A percentile compares a stretch with the other conserved stretches of the same genome.
These are phyloP conservation scores for Citropsis articulata DNA, from an alignment of 345 rosid species.

Conservation along the genomic window DNA sequence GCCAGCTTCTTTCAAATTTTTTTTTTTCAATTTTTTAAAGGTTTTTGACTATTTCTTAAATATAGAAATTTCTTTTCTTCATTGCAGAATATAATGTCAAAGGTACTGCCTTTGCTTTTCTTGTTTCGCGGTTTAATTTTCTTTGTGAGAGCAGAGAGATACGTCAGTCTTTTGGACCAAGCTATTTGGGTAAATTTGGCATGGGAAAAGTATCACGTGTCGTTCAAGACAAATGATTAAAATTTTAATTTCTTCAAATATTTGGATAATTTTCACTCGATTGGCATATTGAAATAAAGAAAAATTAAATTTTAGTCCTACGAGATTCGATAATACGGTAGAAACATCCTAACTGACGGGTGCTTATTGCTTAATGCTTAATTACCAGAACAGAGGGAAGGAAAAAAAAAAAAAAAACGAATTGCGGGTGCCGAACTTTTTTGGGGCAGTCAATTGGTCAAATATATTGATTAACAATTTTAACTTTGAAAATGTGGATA, in stretches of 20 bases:
- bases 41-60: constrained; percentile 4
- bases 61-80: background rate
- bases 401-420: background rate
- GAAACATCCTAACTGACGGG: background rate
- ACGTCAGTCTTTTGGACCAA: background rate
- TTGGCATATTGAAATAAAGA: background rate
- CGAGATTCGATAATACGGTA: no score
- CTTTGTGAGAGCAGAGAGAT: background rate
- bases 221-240: background rate
- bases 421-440: background rate
- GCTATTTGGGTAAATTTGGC: background rate
- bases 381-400: background rate
- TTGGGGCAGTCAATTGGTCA: background rate
- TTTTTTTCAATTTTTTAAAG: background rate
- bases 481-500: background rate
- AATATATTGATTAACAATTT: background rate
- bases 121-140: background rate
- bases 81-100: background rate
- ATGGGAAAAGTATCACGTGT: constrained; percentile 12
- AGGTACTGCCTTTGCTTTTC: background rate
- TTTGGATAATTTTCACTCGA: background rate
- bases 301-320: background rate
- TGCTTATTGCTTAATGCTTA: background rate
- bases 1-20: background rate
- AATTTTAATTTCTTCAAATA: background rate